A percentile compares a stretch with the other conserved stretches of the same genome.
phyloP scores from a whole-genome alignment of 2,329 filamentous ascomycete genomes.

The Coleophoma cylindrospora region DNA sequence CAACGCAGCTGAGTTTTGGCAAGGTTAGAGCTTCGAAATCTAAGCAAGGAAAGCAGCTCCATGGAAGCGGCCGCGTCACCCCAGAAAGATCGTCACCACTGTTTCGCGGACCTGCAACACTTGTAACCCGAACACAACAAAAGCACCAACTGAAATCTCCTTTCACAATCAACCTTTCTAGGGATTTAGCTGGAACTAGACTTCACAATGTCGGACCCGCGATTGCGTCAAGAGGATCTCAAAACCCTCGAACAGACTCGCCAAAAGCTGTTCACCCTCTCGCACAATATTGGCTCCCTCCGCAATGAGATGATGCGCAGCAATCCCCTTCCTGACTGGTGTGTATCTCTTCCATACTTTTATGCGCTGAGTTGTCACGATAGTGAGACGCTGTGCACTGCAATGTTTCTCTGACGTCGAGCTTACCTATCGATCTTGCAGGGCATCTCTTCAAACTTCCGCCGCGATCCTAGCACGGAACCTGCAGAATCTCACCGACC shows the following conservation, averaged over 20 bases:
- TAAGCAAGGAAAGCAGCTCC: too few relatives aligned
- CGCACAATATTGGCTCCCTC: slow-evolving; percentile 62
- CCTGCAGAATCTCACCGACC: slow-evolving; percentile 60
- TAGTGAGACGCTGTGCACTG: too few relatives aligned
- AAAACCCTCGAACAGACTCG: slow-evolving; percentile 69
- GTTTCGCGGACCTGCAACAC: not conserved
- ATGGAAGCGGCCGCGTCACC: too few relatives aligned
- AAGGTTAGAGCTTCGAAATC: too few relatives aligned
- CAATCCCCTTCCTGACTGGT: slow-evolving; percentile 66
- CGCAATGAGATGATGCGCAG: slow-evolving; percentile 54
- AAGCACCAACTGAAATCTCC: too few relatives aligned
- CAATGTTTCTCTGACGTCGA: too few relatives aligned
- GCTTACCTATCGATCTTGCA: slow-evolving; percentile 25
- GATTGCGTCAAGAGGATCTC: slow-evolving; percentile 43
- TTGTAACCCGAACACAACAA: not conserved
- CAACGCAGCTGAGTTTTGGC: too few relatives aligned
- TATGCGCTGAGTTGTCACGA: too few relatives aligned
- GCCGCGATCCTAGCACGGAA: slow-evolving; percentile 67
- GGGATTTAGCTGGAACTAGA: not conserved
- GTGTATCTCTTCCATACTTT: slow-evolving; percentile 16
- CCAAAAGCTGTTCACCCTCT: slow-evolving; percentile 62
- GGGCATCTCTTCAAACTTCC: slow-evolving; percentile 68
- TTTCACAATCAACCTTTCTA: too few relatives aligned
- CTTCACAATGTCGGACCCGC: not conserved
- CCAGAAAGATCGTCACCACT: too few relatives aligned